A percentile compares a stretch with the other conserved stretches of the same genome.
Evolutionary conservation across 2,329 filamentous ascomycete genomes (phyloP).

Genomic region (Aschersonia sp.): DNA sequence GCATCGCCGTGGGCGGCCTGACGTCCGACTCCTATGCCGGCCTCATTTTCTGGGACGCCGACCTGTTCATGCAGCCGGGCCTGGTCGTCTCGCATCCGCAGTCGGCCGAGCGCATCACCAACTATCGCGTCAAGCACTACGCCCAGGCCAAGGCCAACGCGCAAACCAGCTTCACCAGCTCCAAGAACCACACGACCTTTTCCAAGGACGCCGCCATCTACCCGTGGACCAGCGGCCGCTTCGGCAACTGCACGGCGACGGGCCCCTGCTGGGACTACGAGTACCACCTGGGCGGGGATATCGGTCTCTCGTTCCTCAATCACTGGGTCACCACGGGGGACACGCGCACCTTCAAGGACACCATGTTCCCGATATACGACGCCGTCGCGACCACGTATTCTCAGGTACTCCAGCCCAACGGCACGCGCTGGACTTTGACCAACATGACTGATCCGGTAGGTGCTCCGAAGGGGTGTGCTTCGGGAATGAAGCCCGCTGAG

Average conservation of each 20-base stretch:
- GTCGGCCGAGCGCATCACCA: constrained; percentile 11
- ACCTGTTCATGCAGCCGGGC: constrained; percentile 14
- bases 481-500: neutral
- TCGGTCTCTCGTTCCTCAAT: constrained; percentile 30
- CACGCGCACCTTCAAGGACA: constrained; percentile 5
- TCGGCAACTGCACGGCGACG: constrained; percentile 48
- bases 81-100: constrained; percentile 11
- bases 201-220: constrained; percentile 44
- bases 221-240: constrained; percentile 52
- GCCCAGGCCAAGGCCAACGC: constrained; percentile 33
- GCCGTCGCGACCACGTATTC: constrained; percentile 47
- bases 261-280: constrained; percentile 55
- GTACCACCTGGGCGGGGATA: constrained; percentile 57
- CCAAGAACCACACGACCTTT: constrained; percentile 30
- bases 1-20: constrained; percentile 12
- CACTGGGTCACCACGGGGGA: constrained; percentile 12
- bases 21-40: constrained; percentile 14
- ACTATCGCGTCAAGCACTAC: constrained; percentile 12
- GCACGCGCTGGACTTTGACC: constrained; percentile 31
- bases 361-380: constrained; percentile 48
- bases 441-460: constrained; percentile 45
- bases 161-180: constrained; percentile 1
- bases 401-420: constrained; percentile 45
- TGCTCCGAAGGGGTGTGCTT: constrained; percentile 1
- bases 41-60: constrained; percentile 16